phyloP scores from a whole-genome alignment of 805 yeast genomes.

The Myxozyma neotropica region DNA sequence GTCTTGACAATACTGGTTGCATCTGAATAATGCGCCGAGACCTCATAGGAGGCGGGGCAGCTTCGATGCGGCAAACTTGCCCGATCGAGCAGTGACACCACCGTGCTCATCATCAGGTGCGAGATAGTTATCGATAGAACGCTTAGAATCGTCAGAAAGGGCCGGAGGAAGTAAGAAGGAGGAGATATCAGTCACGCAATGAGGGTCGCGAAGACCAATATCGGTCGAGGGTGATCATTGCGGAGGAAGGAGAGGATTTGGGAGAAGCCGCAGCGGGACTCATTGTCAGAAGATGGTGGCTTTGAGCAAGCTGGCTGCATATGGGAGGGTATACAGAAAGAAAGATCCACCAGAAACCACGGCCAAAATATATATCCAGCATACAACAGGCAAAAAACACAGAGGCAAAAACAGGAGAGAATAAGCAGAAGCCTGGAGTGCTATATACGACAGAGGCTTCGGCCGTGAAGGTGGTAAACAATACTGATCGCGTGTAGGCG shows the following conservation, averaged over 20 bases:
- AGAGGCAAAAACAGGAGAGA: too few relatives aligned
- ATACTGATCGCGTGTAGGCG: conserved; percentile 27
- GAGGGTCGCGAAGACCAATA: conserved; percentile 30
- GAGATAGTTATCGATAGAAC: background rate
- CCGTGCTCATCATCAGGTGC: background rate
- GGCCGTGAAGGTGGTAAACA: background rate
- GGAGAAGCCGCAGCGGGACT: too few relatives aligned
- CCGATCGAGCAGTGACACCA: background rate
- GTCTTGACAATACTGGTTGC: conserved; percentile 32
- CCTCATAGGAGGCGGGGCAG: conserved; percentile 35
- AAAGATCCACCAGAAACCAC: background rate
- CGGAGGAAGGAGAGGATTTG: conserved; percentile 1
- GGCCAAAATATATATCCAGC: too few relatives aligned
- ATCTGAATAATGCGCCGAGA: conserved; percentile 33
- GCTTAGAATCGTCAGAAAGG: background rate
- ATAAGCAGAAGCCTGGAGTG: background rate
- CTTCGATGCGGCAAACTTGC: conserved; percentile 9
- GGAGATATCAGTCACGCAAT: conserved; percentile 15
- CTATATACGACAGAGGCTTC: background rate
- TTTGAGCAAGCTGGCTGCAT: background rate
- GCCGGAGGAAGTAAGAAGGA: conserved; percentile 27
- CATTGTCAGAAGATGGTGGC: too few relatives aligned
- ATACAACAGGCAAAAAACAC: too few relatives aligned
- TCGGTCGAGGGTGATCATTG: conserved; percentile 32
- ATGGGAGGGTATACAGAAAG: background rate